Conservation (phyloP, 2,329 filamentous ascomycete genomes). For the Magnaporthiopsis poae region DNA sequence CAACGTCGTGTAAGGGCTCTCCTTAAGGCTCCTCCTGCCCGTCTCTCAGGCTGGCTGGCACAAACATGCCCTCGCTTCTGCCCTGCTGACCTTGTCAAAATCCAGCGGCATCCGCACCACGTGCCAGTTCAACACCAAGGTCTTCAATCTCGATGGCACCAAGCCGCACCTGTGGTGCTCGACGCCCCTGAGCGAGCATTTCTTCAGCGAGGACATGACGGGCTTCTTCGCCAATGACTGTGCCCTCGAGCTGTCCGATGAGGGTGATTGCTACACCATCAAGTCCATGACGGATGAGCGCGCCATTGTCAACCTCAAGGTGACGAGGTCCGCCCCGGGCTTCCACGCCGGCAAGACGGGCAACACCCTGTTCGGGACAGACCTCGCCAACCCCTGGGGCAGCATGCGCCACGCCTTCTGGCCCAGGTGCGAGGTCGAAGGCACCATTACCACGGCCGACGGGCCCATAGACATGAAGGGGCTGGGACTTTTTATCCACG, state of each 20-base stretch:
- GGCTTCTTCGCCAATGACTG: constrained; percentile 80
- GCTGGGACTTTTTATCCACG: constrained; percentile 68
- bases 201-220: constrained; percentile 74
- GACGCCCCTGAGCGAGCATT: constrained; percentile 65
- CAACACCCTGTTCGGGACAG: constrained; percentile 75
- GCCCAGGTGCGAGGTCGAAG: constrained; percentile 75
- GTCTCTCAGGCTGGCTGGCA: constrained; percentile 13
- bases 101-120: constrained; percentile 78
- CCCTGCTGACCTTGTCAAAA: not conserved
- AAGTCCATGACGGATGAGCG: constrained; percentile 78
- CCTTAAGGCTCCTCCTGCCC: not conserved
- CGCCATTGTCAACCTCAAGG: constrained; percentile 74
- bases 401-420: constrained; percentile 88
- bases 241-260: constrained; percentile 75
- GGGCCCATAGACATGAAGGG: constrained; percentile 76
- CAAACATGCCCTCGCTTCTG: not conserved
- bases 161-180: constrained; percentile 76
- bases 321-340: constrained; percentile 66
- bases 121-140: constrained; percentile 86
- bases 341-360: constrained; percentile 80
- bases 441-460: constrained; percentile 72
- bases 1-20: constrained; percentile 72
- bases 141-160: constrained; percentile 67
- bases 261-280: constrained; percentile 73
- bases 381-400: constrained; percentile 80